Evolutionary conservation across 2,329 filamentous ascomycete genomes (phyloP).

Genomic region (Cercospora brassicicola): DNA sequence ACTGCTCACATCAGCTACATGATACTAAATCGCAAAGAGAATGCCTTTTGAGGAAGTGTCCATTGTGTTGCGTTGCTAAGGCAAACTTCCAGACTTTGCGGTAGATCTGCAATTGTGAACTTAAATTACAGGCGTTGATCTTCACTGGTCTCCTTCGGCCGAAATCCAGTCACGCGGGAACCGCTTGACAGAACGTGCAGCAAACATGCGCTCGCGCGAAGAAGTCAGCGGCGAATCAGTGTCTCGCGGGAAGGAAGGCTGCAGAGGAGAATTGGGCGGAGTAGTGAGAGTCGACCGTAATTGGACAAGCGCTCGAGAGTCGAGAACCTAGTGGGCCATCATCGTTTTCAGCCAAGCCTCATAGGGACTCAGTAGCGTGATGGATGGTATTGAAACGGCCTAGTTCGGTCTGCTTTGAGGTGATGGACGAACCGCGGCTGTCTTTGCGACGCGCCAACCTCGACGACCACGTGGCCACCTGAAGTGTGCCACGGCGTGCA

Average conservation of each 20-base stretch:
- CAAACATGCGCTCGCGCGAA: constrained; percentile 4
- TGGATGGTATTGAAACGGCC: not conserved
- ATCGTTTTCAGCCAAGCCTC: constrained; percentile 3
- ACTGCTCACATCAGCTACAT: not conserved
- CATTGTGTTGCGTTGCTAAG: not conserved
- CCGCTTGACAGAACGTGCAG: not conserved
- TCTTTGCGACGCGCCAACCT: constrained; percentile 1
- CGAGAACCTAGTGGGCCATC: constrained; percentile 4
- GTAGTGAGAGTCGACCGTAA: not conserved
- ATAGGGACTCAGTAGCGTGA: constrained; percentile 7
- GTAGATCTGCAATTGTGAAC: not conserved
- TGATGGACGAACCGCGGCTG: constrained; percentile 1
- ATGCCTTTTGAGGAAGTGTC: too few relatives aligned
- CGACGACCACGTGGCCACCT: constrained; percentile 6
- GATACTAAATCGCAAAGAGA: not conserved
- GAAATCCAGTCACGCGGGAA: constrained; percentile 1
- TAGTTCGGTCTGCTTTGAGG: constrained; percentile 1
- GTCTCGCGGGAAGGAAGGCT: not conserved
- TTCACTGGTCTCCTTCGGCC: not conserved
- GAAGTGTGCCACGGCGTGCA: not conserved
- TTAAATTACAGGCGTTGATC: not conserved
- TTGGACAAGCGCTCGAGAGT: not conserved
- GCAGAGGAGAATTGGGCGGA: not conserved
- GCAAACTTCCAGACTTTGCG: not conserved
- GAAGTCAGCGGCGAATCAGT: not conserved